Percentiles rank a stretch among this genome's conserved stretches.
phyloP scores from a whole-genome alignment of 306 rosid genomes.

The Begonia loranthoides region DNA sequence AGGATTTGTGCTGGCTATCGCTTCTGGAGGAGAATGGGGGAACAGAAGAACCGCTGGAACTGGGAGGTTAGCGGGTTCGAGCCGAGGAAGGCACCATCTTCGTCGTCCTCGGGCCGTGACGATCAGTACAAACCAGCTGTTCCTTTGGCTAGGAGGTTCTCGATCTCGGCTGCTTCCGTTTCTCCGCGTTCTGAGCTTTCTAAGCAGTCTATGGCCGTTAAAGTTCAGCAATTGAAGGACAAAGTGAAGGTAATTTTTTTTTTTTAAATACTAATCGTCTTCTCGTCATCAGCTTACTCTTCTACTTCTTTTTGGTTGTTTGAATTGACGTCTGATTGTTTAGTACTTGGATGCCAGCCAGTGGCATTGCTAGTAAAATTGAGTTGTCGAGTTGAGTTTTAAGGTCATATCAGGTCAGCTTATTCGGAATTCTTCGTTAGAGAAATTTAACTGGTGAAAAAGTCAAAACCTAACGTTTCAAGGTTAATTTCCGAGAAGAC shows the following conservation, averaged over 20 bases:
- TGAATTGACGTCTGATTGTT: background rate
- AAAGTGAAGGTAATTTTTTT: conserved; percentile 50
- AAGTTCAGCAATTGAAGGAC: conserved; percentile 62
- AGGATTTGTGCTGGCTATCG: conserved; percentile 11
- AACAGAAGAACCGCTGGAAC: conserved; percentile 80
- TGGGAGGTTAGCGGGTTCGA: conserved; percentile 95
- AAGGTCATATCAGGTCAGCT: too few species aligned
- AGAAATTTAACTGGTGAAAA: too few species aligned
- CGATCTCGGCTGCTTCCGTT: conserved; percentile 55
- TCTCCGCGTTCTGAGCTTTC: conserved; percentile 38
- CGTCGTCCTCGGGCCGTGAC: conserved; percentile 29
- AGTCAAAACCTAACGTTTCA: too few species aligned
- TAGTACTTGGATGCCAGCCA: background rate
- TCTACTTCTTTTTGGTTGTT: background rate
- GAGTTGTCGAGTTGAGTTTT: background rate
- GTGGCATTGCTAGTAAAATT: conserved; percentile 4
- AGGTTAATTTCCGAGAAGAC: too few species aligned
- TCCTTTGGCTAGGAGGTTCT: conserved; percentile 56
- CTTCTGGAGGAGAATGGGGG: conserved; percentile 44
- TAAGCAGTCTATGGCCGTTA: conserved; percentile 30
- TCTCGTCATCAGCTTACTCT: conserved; percentile 6
- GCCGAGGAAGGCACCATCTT: conserved; percentile 55
- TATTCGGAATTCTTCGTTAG: too few species aligned
- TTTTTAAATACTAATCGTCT: conserved; percentile 7
- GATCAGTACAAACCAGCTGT: conserved; percentile 38